phyloP scores from a whole-genome alignment of 345 rosid species.

The Sapria himalayana region DNA sequence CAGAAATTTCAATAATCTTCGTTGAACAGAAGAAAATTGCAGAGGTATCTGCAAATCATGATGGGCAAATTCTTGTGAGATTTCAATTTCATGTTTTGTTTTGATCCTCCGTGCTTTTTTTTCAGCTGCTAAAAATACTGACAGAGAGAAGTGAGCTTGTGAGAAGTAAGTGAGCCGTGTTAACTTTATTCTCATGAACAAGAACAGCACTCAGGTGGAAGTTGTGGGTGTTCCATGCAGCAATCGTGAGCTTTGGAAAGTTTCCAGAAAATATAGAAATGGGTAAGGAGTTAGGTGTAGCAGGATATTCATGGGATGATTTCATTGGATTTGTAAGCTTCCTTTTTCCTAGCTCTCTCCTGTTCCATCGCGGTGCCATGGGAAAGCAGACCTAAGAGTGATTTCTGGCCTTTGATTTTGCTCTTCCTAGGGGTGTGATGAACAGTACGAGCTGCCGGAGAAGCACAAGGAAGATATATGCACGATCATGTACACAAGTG shows the following conservation, averaged over 20 bases:
- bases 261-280: constrained; percentile 40
- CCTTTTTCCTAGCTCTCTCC: neutral
- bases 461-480: constrained; percentile 62
- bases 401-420: constrained; percentile 6
- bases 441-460: constrained; percentile 59
- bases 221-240: no score
- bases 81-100: neutral
- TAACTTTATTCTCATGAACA: neutral
- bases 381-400: neutral
- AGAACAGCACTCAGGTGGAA: no score
- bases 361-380: neutral
- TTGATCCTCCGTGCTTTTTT: constrained; percentile 6
- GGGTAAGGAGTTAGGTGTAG: constrained; percentile 35
- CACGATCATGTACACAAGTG: constrained; percentile 97
- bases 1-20: constrained; percentile 77
- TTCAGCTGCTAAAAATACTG: constrained; percentile 69
- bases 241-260: constrained; percentile 89
- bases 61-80: neutral
- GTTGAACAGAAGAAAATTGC: constrained; percentile 69
- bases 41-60: constrained; percentile 35
- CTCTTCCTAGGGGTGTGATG: constrained; percentile 37
- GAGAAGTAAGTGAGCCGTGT: constrained; percentile 37
- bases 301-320: constrained; percentile 60
- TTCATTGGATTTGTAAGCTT: constrained; percentile 49
- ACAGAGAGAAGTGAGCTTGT: constrained; percentile 37